A percentile compares a stretch with the other conserved stretches of the same genome.
Conservation (phyloP, 495 filamentous ascomycete species). For the Peziza echinospora region DNA sequence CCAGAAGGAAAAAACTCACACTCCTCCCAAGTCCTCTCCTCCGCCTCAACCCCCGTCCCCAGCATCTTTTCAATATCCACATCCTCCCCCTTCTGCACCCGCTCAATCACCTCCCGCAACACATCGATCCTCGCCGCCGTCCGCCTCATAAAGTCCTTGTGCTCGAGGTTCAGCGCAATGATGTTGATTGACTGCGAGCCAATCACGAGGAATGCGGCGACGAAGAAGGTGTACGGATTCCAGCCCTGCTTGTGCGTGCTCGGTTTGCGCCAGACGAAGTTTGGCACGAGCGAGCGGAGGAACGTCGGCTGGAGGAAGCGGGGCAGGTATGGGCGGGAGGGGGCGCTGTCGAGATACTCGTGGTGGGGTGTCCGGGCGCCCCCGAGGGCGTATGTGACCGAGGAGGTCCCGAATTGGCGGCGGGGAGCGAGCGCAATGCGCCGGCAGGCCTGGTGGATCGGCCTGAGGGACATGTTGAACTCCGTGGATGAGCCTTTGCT, state of each 20-base stretch:
- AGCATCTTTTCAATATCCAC: slow-evolving; percentile 72
- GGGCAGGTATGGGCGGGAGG: neutral
- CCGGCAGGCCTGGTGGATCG: no score
- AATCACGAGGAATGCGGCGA: slow-evolving; percentile 73
- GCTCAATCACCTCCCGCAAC: slow-evolving; percentile 62
- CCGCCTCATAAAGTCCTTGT: slow-evolving; percentile 43
- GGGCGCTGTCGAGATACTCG: no score
- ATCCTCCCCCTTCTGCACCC: slow-evolving; percentile 61
- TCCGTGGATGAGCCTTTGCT: no score
- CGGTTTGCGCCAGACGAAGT: neutral
- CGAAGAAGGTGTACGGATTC: slow-evolving; percentile 88
- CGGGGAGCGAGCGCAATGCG: no score
- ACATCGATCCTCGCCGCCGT: slow-evolving; percentile 59
- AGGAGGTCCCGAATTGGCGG: no score
- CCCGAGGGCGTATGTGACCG: no score
- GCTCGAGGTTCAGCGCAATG: slow-evolving; percentile 58
- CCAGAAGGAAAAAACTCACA: slow-evolving; percentile 26
- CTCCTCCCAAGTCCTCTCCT: slow-evolving; percentile 66
- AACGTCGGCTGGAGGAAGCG: neutral
- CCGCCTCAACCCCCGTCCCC: slow-evolving; percentile 52
- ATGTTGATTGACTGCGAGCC: slow-evolving; percentile 87
- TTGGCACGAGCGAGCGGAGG: neutral
- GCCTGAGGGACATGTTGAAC: no score
- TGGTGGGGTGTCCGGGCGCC: no score
- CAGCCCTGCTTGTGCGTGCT: slow-evolving; percentile 27